A percentile compares a stretch with the other conserved stretches of the same genome.
These are phyloP conservation scores for Ogataea ramenticola DNA, from an alignment of 805 yeast genomes.

Conservation along the genomic window DNA sequence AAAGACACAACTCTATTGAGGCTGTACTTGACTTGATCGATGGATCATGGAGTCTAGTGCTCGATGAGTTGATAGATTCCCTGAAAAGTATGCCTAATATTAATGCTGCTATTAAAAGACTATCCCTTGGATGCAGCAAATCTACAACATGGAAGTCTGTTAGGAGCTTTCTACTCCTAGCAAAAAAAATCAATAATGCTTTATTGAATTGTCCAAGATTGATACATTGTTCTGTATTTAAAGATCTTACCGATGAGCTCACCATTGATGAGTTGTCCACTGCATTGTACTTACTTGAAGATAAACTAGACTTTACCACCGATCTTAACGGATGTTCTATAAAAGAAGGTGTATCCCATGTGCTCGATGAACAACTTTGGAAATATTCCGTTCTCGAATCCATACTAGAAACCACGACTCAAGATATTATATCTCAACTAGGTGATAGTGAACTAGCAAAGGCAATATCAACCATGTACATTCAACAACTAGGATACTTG, in stretches of 20 bases:
- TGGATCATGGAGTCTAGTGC: not conserved
- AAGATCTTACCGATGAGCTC: constrained; percentile 8
- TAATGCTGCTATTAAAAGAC: constrained; percentile 9
- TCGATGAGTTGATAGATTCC: constrained; percentile 13
- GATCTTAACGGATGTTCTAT: constrained; percentile 22
- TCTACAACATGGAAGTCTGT: constrained; percentile 25
- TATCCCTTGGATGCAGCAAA: constrained; percentile 21
- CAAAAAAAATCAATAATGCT: constrained; percentile 10
- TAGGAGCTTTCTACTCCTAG: constrained; percentile 13
- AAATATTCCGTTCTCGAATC: constrained; percentile 27
- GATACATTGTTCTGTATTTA: constrained; percentile 6
- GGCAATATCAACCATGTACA: constrained; percentile 30
- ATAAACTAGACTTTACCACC: constrained; percentile 29
- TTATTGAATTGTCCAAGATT: constrained; percentile 3
- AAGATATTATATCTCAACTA: constrained; percentile 2
- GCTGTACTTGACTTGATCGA: constrained; percentile 11
- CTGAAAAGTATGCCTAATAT: constrained; percentile 26
- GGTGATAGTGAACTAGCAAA: constrained; percentile 4
- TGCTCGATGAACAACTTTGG: constrained; percentile 20
- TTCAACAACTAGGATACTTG: constrained; percentile 40
- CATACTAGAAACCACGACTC: constrained; percentile 10
- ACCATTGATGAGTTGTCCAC: constrained; percentile 5
- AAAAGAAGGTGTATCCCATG: constrained; percentile 21
- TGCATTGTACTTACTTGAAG: constrained; percentile 15
- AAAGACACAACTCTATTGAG: constrained; percentile 23